Evolutionary conservation across 345 rosid genomes (phyloP).

Genomic region (Melastoma malabathricum): DNA sequence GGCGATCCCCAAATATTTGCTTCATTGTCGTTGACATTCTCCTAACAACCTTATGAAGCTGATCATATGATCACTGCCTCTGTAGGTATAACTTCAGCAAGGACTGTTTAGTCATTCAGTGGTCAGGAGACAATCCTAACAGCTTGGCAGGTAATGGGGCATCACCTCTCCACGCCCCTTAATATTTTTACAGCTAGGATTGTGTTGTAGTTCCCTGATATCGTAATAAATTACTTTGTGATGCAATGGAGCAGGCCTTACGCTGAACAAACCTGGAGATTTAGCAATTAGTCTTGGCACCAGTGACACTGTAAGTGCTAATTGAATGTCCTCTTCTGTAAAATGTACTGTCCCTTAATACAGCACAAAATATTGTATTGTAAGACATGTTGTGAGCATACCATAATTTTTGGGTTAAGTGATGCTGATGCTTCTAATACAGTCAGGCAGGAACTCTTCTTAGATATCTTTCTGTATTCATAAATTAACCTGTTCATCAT

Average conservation of each 20-base stretch:
- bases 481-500: no score
- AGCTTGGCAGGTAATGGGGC: constrained; percentile 69
- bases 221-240: background rate
- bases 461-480: no score
- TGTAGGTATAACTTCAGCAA: constrained; percentile 53
- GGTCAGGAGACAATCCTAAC: constrained; percentile 99
- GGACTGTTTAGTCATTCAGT: constrained; percentile 70
- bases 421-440: no score
- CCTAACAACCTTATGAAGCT: background rate
- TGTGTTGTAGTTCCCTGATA: no score
- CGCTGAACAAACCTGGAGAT: constrained; percentile 79
- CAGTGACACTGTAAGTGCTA: constrained; percentile 84
- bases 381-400: no score
- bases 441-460: no score
- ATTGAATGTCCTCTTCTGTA: constrained; percentile 7
- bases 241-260: constrained; percentile 32
- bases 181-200: no score
- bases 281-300: constrained; percentile 88
- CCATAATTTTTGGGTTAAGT: no score
- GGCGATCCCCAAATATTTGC: constrained; percentile 6
- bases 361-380: no score
- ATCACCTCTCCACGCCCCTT: no score
- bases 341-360: background rate
- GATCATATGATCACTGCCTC: background rate
- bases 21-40: background rate